Base-by-base conservation (phyloP, 2,329 filamentous ascomycete species). In the Zalaria obscura region DNA sequence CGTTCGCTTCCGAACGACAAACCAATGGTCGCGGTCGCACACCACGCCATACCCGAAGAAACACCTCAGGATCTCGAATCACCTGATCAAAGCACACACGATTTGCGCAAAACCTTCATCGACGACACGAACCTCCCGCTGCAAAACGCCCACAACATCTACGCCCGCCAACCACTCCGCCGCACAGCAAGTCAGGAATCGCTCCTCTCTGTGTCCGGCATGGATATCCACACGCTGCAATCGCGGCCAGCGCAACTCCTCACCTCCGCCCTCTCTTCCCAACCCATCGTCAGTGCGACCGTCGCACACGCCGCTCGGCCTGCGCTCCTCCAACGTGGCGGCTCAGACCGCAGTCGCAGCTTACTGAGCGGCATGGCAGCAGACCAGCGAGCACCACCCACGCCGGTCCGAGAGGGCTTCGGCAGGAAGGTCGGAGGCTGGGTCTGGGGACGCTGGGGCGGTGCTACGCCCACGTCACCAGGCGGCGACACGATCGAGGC, bases 181-280 rank as follows among this genome's bases (percentile, higher is more conserved):
- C 78, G 81, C 28, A 71, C 77, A 3, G 57, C 77, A 2, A 94
- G 88, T 1, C 86, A 93, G 51, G 88, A 95, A 57, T 93, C 85
- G 11, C 79, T 95, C 46, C 74, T 95, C 50, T 95, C 88, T 0
- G 73, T 94, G 2, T 76, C 80, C 0, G 87, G 86, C 2, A 80
- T 94, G 58, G 89, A 95, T 55, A 93, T 94, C 39, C 87, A 93
- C 57, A 59, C 57, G 3, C 69, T 93, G 4, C 79, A 80, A 52
- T 71, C 73, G 1, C 75, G 83, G 3, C 84, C 85, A 0, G 84
- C 82, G 29, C 84, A 93, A 52, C 72, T 91, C 44, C 75, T 79
- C 11, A 66, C 65, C 46, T 53, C 62, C 73, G 61, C 65, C 28
- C 67, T 68, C 42, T 64, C 63, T 10, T 65, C 68, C 40, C 63